Percentiles rank a stretch among this genome's conserved stretches.
Evolutionary conservation across 257 asterid genomes (phyloP).

Genomic region (Jacaranda copaia): DNA sequence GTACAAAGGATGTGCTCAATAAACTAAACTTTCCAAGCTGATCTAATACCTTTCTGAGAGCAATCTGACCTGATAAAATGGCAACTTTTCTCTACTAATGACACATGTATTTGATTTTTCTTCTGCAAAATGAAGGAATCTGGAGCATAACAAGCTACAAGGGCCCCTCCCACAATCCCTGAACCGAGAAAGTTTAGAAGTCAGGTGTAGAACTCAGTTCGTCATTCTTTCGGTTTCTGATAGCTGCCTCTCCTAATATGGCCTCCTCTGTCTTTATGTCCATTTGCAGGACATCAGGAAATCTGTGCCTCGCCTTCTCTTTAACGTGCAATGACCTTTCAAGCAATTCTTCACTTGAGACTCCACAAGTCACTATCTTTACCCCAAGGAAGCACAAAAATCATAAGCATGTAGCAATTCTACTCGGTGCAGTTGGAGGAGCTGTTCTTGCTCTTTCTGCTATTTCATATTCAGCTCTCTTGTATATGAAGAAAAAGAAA

Average conservation of each 20-base stretch:
- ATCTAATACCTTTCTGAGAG: slow-evolving; percentile 9
- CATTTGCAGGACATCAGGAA: slow-evolving; percentile 76
- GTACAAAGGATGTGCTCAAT: slow-evolving; percentile 35
- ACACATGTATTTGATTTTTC: slow-evolving; percentile 16
- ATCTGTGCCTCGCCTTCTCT: slow-evolving; percentile 83
- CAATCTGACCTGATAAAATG: background rate
- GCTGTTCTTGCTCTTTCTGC: slow-evolving; percentile 54
- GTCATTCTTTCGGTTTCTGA: background rate
- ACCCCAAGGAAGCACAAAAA: slow-evolving; percentile 62
- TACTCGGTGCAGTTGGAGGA: slow-evolving; percentile 71
- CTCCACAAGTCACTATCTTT: slow-evolving; percentile 79
- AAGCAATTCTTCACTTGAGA: slow-evolving; percentile 59
- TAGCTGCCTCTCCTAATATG: slow-evolving; percentile 11
- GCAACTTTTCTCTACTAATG: background rate
- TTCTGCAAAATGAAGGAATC: slow-evolving; percentile 60
- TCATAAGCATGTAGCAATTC: slow-evolving; percentile 54
- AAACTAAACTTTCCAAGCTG: background rate
- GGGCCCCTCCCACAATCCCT: slow-evolving; percentile 93
- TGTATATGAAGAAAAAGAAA: slow-evolving; percentile 61
- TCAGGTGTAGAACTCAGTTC: slow-evolving; percentile 56
- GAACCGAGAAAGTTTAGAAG: slow-evolving; percentile 71
- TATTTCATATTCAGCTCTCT: slow-evolving; percentile 56
- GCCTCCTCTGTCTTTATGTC: background rate
- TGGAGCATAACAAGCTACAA: slow-evolving; percentile 81
- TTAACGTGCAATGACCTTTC: slow-evolving; percentile 62